Evolutionary conservation across 1,284 basidiomycete genomes (phyloP).

Genomic region (Puccinia novopanici): DNA sequence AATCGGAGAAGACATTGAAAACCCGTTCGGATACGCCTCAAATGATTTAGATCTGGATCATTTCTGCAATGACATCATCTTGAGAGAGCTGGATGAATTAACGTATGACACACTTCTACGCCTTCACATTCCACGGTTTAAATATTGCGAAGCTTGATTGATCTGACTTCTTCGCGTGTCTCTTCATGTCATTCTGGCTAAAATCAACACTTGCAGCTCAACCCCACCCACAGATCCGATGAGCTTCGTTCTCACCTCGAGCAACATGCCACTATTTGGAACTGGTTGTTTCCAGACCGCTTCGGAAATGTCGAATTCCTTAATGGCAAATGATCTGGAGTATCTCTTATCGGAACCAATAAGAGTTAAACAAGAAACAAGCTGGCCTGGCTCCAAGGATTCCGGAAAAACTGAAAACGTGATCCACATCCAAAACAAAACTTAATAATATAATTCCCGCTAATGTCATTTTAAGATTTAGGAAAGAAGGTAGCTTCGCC

Average conservation of each 20-base stretch:
- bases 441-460: background rate
- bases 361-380: background rate
- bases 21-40: slow-evolving; percentile 49
- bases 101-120: slow-evolving; percentile 19
- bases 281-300: slow-evolving; percentile 22
- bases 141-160: background rate
- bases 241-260: slow-evolving; percentile 15
- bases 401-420: background rate
- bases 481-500: background rate
- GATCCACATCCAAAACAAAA: background rate
- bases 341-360: slow-evolving; percentile 18
- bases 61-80: slow-evolving; percentile 49
- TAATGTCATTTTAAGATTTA: background rate
- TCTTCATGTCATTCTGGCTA: background rate
- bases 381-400: background rate
- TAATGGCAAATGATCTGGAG: background rate
- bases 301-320: background rate
- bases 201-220: background rate
- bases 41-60: slow-evolving; percentile 51
- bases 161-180: background rate
- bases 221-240: slow-evolving; percentile 17
- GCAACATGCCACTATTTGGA: slow-evolving; percentile 26
- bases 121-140: background rate
- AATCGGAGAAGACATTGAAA: slow-evolving; percentile 50
- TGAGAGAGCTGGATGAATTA: slow-evolving; percentile 29